Evolutionary conservation across 148 eudicot genomes (phyloP), one percentile per base, ranked within the genome.

Genomic region (Heliamphora exappendiculata): DNA sequence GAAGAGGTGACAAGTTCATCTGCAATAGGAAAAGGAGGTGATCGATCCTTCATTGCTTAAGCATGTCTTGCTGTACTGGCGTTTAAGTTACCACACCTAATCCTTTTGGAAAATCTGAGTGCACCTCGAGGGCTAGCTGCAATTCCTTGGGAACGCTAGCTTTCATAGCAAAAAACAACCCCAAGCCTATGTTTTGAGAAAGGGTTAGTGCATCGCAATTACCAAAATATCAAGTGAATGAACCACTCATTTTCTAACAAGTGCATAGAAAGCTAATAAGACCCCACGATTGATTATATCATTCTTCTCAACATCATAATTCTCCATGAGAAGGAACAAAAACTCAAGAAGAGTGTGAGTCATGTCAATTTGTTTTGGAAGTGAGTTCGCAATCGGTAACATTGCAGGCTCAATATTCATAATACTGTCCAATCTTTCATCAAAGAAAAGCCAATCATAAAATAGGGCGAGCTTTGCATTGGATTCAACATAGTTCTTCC

Each of bases 381-480:
- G 70, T 59, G 98, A 94, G 78, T 92, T 83, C 60, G 89, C 86
- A 87, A 92, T 85, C 70, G 92, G 74, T 50, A 94, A 80, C 74
- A 94, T 80, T 31, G 91, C 96, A 69, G 98, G 98, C 86, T 94
- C 98, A 76, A 90, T 81, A 70, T 88, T 89, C 96, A 92, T 90
- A 24, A 92, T 49, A 45, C 78, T 85, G 73, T 94, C 97, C 62
- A 83, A 85, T 70, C 73, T 88, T 53, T 88, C 98, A 78, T 89
- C 84, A 75, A 90, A 94, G 86, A 94, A 94, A 74, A 94, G 91
- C 98, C 98, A 94, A 78, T 94, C 98, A 76, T 90, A 94, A 68
- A 94, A 88, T 76, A 92, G 81, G 31, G 94, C 90, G 70, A 94
- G 86, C 82, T 94, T 94, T 50, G 81, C 85, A 82, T 86, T 86